Evolutionary conservation across 257 asterid genomes (phyloP).

Genomic region (Fraxinus excelsior): DNA sequence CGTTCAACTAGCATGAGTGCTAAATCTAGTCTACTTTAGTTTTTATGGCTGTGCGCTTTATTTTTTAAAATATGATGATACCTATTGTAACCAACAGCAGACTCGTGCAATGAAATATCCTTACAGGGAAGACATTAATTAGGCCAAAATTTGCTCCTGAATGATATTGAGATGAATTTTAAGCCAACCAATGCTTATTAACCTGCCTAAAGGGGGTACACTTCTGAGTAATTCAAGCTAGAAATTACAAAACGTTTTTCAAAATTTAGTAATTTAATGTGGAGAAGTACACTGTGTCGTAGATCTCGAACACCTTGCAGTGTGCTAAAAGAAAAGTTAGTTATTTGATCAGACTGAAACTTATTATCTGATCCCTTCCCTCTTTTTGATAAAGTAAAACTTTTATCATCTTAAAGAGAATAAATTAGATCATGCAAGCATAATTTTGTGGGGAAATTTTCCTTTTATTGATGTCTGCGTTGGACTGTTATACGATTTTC

Average conservation of each 20-base stretch:
- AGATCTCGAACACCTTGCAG: background rate
- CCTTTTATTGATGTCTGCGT: background rate
- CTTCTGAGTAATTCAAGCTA: background rate
- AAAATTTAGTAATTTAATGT: background rate
- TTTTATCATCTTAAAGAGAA: background rate
- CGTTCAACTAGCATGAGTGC: constrained; percentile 4
- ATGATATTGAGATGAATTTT: background rate
- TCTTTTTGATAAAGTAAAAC: background rate
- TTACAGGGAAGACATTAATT: background rate
- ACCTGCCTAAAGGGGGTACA: background rate
- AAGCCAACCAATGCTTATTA: background rate
- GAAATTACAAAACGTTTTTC: background rate
- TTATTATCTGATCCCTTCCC: background rate
- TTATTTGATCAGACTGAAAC: background rate
- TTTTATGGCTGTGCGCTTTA: background rate
- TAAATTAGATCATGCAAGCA: background rate
- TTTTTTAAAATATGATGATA: background rate
- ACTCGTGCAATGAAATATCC: background rate
- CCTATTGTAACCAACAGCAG: background rate
- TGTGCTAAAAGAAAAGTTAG: background rate
- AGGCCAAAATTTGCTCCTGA: background rate
- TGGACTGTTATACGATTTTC: background rate
- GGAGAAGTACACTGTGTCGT: background rate
- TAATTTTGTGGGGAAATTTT: background rate
- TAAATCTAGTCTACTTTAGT: background rate